Base-by-base conservation (phyloP, 495 filamentous ascomycete genomes). In the Lasiosphaeria hispida region DNA sequence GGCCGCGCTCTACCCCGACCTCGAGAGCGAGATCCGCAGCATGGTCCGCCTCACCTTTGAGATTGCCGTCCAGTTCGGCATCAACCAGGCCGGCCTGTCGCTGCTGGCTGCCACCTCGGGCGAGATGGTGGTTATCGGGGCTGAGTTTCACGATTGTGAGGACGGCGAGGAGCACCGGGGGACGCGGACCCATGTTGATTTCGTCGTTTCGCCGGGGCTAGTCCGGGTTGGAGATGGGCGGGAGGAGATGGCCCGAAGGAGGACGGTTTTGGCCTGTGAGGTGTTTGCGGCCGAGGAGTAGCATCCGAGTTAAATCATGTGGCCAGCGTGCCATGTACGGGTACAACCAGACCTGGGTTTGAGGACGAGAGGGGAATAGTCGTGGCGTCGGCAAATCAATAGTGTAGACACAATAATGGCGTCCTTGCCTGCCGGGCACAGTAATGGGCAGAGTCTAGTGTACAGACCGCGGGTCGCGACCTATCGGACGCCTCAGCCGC, bases 121-220 rank as follows among this genome's bases (percentile, higher is more conserved):
- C 15, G n/a, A 48, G 18, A 11, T 17, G 17, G 44, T 33, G 1
- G 44, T 48, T 1, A 48, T 48, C 15, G 44, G 44, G 1, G 5
- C 44, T 17, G 44, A 48, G 17, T 48, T 48, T 8, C 44, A 48
- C 44, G 44, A 48, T 17, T 48, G 44, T 17, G 44, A 48, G 17
- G 44, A 48, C 18, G 44, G 18, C 44, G 44, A 48, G 11, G 44
- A 48, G 17, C 44, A 48, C 17, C 44, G 44, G 7, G 44, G 44
- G 18, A 48, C 18, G 17, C n/a, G 44, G 5, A 33, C 44, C 18
- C n/a, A 30, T 0, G 44, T 48, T 4, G 44, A 48, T 30, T 10
- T 48, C 8, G 18, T 48, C 3, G 44, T 48, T 0, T 14, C 44
- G 18, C 44, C 44, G 6, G 44, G 44, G 5, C 44, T 48, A 10